Base-by-base conservation (phyloP, 306 rosid genomes). In the Lupinus albus region DNA sequence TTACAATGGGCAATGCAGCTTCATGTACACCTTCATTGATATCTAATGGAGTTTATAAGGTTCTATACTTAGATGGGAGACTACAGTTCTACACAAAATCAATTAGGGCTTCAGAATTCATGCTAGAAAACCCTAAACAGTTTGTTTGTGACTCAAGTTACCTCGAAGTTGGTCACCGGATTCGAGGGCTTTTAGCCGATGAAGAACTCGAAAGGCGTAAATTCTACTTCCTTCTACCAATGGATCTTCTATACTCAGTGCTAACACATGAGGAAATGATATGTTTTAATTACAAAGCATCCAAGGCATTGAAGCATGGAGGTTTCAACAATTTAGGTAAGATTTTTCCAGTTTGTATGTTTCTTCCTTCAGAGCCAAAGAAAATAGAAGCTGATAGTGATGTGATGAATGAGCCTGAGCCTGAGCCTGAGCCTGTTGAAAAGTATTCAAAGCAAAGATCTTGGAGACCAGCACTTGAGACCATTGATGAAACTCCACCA, bases 381-480 rank as follows among this genome's bases (percentile, higher is more conserved):
- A 74, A 32, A 52, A 12, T 76, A n/a, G 82, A 78, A 45, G 28
- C 38, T 61, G 33, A 50, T 12, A 20, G 8, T 56, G 33, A n/a
- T 14, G 67, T 28, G 73, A 48, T 16, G 6, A 64, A 12, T 35
- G 80, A 48, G 28, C 61, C 71, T 9, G 85, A 77, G 28, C 61
- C 71, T 9, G 85, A 77, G 25, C 25, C 25, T 20, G 28, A 25
- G 14, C 69, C 78, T 4, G 69, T 72, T 28, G 64, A 82, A 78
- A 83, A 79, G 73, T 81, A 54, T 70, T 77, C 84, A 46, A 87
- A 87, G 70, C 98, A 85, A 68, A 80, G 95, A 73, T 85, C 98
- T 61, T 89, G 98, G 98, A 89, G 73, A 70, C 96, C 98, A 1
- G 87, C 95, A 13, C 79, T 89, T 38, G 96, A 89, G 61, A 92